Evolutionary conservation across 1,284 basidiomycete species (phyloP), one percentile per base, ranked within the genome.

Genomic region (Pascua guehoae): DNA sequence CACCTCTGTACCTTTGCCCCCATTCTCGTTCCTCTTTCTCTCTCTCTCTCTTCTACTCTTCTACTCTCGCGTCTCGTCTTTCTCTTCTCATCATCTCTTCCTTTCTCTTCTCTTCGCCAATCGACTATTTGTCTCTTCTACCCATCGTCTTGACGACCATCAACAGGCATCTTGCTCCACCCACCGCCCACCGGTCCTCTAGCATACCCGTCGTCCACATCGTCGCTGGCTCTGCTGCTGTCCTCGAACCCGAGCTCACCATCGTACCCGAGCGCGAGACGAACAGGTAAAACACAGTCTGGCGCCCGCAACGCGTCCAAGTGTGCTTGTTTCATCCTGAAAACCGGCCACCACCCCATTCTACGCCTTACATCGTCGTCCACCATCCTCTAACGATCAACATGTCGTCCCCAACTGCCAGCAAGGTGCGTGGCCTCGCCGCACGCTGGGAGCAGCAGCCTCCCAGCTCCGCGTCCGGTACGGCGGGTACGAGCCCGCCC

Each of bases 371-470:
- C n/a, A n/a, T n/a, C n/a, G n/a, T n/a, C 24, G 24, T 32, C 24
- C 24, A 32, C 24, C 3, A 32, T 32, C 24, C 24, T 32, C 24
- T 3, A 32, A 32, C 24, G 24, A 32, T 32, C 38, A 49, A 49
- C 14, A 49, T 39, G 38, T 39, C 47, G 16, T 49, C 47, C n/a
- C 47, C 47, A 37, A 37, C 11, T 14, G 47, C 53, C 14, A 61
- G 48, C 42, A 47, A 54, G 41, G 60, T 62, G n/a, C 57, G 55
- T 36, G 57, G 54, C n/a, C 48, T 50, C 15, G 60, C 60, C 12
- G 57, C 60, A 12, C 39, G 52, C 47, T 62, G 60, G 60, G 60
- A 62, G 54, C 54, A 49, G 39, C 58, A 58, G 54, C 45, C 39
- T 17, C 39, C 51, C 39, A 47, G 48, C 14, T 38, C 49, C 24